Conservation (phyloP, 2,329 filamentous ascomycete genomes). For the Cryphonectria parasitica region DNA sequence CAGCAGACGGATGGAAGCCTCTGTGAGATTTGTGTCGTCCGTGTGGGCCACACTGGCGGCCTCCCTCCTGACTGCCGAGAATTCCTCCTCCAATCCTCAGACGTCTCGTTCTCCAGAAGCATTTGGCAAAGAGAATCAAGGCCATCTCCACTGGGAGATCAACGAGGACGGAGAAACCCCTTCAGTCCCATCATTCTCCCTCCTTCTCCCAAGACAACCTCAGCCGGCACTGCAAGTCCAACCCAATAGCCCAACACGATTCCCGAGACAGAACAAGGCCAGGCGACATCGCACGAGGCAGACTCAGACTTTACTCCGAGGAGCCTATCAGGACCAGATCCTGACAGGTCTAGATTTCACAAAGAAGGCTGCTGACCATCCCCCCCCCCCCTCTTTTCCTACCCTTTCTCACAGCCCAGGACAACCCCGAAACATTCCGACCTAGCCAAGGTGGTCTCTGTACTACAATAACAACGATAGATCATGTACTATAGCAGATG, state of each 20-base stretch:
- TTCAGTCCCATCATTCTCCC: background rate
- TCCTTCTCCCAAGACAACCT: background rate
- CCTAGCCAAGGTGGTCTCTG: background rate
- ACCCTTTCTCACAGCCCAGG: background rate
- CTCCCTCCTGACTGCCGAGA: background rate
- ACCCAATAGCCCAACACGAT: background rate
- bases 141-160: background rate
- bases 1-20: background rate
- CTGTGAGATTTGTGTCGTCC: background rate
- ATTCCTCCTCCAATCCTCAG: background rate
- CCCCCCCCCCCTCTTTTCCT: background rate
- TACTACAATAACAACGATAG: background rate
- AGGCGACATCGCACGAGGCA: background rate
- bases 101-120: background rate
- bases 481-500: background rate
- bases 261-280: background rate
- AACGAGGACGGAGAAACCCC: background rate
- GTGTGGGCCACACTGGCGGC: background rate
- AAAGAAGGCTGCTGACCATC: background rate
- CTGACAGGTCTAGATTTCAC: background rate
- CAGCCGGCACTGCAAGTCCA: background rate
- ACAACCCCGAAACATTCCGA: background rate
- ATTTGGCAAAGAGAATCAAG: background rate
- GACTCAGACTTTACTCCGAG: background rate
- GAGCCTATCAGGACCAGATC: background rate